A percentile compares a stretch with the other conserved stretches of the same genome.
These are phyloP conservation scores for Ceratocystis eucalypticola DNA, from an alignment of 2,329 filamentous ascomycete genomes.

Conservation along the genomic window DNA sequence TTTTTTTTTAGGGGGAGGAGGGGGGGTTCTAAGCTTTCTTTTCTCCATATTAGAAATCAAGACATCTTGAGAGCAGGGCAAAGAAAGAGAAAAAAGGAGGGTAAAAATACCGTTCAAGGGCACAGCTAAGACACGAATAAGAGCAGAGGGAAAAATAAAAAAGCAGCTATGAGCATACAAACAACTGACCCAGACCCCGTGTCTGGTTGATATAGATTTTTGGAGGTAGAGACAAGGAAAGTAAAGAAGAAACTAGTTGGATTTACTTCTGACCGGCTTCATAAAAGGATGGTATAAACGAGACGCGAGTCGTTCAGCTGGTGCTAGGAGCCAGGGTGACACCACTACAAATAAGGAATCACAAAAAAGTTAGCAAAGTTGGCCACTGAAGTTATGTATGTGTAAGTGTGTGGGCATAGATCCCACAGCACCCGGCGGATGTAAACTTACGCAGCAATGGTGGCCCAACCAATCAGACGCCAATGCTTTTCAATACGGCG, in stretches of 20 bases:
- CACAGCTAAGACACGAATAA: not conserved
- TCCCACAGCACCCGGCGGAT: not conserved
- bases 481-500: constrained; percentile 99
- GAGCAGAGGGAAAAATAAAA: not conserved
- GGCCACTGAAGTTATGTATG: constrained; percentile 11
- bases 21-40: not conserved
- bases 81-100: not conserved
- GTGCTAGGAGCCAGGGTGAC: constrained; percentile 40
- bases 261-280: not conserved
- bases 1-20: not conserved
- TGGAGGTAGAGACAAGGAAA: not conserved
- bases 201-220: not conserved
- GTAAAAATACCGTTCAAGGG: constrained; percentile 7
- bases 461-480: constrained; percentile 87
- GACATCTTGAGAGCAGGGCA: not conserved
- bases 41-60: not conserved
- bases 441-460: constrained; percentile 53
- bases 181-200: not conserved
- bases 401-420: not conserved
- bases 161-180: not conserved
- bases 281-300: not conserved
- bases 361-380: constrained; percentile 21
- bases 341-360: constrained; percentile 29
- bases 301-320: constrained; percentile 26
- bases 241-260: not conserved